Evolutionary conservation across 2,329 filamentous ascomycete genomes (phyloP), one percentile per base, ranked within the genome.

Genomic region (Aspergillus carbonarius): DNA sequence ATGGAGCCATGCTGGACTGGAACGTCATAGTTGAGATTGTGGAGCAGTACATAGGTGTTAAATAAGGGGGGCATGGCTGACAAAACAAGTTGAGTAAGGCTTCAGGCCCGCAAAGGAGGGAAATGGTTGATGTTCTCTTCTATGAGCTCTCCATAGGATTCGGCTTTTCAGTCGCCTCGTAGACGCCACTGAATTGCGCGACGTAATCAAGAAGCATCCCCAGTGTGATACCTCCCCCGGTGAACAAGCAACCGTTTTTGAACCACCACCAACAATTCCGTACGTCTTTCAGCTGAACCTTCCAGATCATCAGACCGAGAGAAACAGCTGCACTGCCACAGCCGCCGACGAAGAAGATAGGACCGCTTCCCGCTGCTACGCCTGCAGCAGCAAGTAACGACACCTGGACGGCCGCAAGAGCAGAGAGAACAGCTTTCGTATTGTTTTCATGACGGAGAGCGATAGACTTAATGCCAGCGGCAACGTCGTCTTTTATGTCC

Each of bases 1-100:
- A 85, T 40, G 92, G 92, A 4, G 92, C 86, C 1, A 96, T 96
- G 93, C 85, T 83, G 70, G 85, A 91, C 54, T 96, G 91, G 90
- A 83, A 79, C 58, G 83, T 88, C 58, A 89, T 96, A 72, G 90
- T 95, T 9, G 71, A 72, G 9, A 78, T 84, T 1, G 83, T 93
- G 53, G 85, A 90, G 70, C 71, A 81, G 27, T 60, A 68, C 25
- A 58, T 71, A 35, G 60, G 60, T 34, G 17, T 64, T 17, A 49
- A 40, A 10, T 3, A 32, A n/a, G n/a, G 32, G n/a, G 9, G 34
- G 25, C 7, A 10, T 34, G 12, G 27, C 6, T 46, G n/a, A 54
- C n/a, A 15, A 18, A 25, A 20, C 8, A 40, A 44, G 18, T 40
- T 35, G 25, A 46, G 23, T 32, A n/a, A 13, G 13, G 39, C 39